Evolutionary conservation across 441 rosid genomes (phyloP).

Genomic region (Viola pubescens): DNA sequence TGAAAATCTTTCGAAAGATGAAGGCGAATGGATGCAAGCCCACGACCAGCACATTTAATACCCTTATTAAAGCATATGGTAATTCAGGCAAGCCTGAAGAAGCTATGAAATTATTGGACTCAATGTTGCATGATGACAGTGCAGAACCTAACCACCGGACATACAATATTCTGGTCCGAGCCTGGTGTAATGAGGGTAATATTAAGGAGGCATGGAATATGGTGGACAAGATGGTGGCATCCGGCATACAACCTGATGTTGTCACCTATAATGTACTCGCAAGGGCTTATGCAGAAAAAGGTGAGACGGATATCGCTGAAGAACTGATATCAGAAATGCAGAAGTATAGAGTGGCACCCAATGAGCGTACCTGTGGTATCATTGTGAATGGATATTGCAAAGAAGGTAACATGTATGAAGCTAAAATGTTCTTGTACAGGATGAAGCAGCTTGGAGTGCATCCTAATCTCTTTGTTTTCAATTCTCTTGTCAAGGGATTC

Average conservation of each 20-base stretch:
- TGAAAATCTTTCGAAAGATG: slow-evolving; percentile 72
- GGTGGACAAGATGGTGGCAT: slow-evolving; percentile 57
- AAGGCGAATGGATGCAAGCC: slow-evolving; percentile 70
- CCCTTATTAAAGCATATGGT: slow-evolving; percentile 84
- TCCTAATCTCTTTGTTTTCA: slow-evolving; percentile 84
- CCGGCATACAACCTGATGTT: slow-evolving; percentile 63
- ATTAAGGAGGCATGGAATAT: slow-evolving; percentile 71
- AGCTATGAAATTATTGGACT: slow-evolving; percentile 51
- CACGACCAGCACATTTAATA: slow-evolving; percentile 71
- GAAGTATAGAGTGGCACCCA: slow-evolving; percentile 52
- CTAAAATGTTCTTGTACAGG: slow-evolving; percentile 58
- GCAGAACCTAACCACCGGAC: slow-evolving; percentile 71
- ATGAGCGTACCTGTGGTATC: slow-evolving; percentile 77
- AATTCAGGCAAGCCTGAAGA: slow-evolving; percentile 67
- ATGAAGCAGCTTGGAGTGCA: slow-evolving; percentile 83
- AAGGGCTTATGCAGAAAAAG: slow-evolving; percentile 54
- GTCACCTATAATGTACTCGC: slow-evolving; percentile 82
- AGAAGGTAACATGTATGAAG: slow-evolving; percentile 75
- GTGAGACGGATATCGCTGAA: slow-evolving; percentile 61
- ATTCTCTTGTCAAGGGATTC: slow-evolving; percentile 78
- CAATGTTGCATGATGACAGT: slow-evolving; percentile 44
- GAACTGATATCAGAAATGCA: slow-evolving; percentile 67
- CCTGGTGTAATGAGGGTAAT: slow-evolving; percentile 70
- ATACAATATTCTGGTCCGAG: slow-evolving; percentile 65
- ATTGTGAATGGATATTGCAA: slow-evolving; percentile 73